Evolutionary conservation across 768 basidiomycete species (phyloP).

Genomic region (Tylopilus plumbeoviolaceoides): DNA sequence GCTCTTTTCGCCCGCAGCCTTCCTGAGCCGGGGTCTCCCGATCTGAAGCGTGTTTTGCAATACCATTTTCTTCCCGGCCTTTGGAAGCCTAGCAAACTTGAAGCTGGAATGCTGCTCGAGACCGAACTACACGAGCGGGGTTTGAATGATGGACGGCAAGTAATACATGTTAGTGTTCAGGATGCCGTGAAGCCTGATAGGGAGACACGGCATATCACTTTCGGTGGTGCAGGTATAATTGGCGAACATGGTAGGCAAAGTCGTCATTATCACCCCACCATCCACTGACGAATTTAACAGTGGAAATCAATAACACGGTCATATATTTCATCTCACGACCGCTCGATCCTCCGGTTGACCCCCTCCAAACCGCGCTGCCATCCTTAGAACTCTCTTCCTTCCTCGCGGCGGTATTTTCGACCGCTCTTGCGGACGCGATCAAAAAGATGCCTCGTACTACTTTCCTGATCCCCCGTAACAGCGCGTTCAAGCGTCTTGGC

Average conservation of each 20-base stretch:
- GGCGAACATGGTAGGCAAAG: slow-evolving; percentile 64
- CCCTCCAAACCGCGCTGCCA: slow-evolving; percentile 76
- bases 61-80: slow-evolving; percentile 92
- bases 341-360: slow-evolving; percentile 76
- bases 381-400: slow-evolving; percentile 85
- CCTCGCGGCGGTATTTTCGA: slow-evolving; percentile 85
- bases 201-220: slow-evolving; percentile 56
- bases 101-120: slow-evolving; percentile 70
- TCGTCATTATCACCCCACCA: not conserved
- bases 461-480: slow-evolving; percentile 83
- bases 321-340: slow-evolving; percentile 89
- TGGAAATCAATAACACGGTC: slow-evolving; percentile 69
- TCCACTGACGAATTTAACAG: slow-evolving; percentile 35
- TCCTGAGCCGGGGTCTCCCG: slow-evolving; percentile 62
- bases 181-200: slow-evolving; percentile 44
- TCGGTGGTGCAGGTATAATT: slow-evolving; percentile 79
- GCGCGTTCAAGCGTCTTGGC: slow-evolving; percentile 86
- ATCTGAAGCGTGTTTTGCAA: slow-evolving; percentile 67
- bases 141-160: slow-evolving; percentile 64
- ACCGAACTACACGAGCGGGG: slow-evolving; percentile 75
- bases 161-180: slow-evolving; percentile 63
- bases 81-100: slow-evolving; percentile 66
- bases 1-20: slow-evolving; percentile 49
- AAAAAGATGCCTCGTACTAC: slow-evolving; percentile 66
- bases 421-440: slow-evolving; percentile 70